Evolutionary conservation across 2,329 filamentous ascomycete genomes (phyloP), one percentile per base, ranked within the genome.

Genomic region (Mycocentrospora acerina): DNA sequence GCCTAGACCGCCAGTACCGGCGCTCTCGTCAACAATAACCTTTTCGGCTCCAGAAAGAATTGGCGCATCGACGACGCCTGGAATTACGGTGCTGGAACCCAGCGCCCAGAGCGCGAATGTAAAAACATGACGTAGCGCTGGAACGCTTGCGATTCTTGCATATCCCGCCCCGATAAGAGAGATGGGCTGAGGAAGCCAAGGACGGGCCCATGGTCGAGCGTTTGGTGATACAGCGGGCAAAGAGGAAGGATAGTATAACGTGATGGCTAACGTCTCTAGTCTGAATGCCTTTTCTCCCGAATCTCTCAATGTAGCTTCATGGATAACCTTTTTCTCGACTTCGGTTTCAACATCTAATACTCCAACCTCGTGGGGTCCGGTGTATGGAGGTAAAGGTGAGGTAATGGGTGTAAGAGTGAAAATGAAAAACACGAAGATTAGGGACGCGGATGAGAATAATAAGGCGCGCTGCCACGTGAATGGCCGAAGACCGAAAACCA

Each of bases 171-270:
- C 71, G 12, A 68, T 68, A 14, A 72, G 44, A 3, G 60, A 58
- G n/a, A 74, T 54, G 1, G 71, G 71, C 29, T 69, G 68, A 6
- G 70, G 66, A 14, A 74, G 57, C 71, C 71, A 74, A 7, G 60
- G 64, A 32, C 72, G 70, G 18, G 62, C 59, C 52, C 54, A 56
- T n/a, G 58, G 57, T 38, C 55, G 57, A 17, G 60, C 48, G 16
- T 33, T 46, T 16, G 44, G 51, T 29, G 58, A 31, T 1, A 41
- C 40, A 6, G 39, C 36, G 6, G 55, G 51, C 16, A 60, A 29
- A 5, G 57, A 60, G 2, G 71, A 63, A 2, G 71, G 71, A 36
- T 74, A 75, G 58, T 71, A 75, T 3, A 75, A 47, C 2, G 71
- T 71, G 45, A 73, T 66, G 3, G 73, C 62, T 4, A 74, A 64